Base-by-base conservation (phyloP, 2,329 filamentous ascomycete genomes). In the Diaporthe vexans region DNA sequence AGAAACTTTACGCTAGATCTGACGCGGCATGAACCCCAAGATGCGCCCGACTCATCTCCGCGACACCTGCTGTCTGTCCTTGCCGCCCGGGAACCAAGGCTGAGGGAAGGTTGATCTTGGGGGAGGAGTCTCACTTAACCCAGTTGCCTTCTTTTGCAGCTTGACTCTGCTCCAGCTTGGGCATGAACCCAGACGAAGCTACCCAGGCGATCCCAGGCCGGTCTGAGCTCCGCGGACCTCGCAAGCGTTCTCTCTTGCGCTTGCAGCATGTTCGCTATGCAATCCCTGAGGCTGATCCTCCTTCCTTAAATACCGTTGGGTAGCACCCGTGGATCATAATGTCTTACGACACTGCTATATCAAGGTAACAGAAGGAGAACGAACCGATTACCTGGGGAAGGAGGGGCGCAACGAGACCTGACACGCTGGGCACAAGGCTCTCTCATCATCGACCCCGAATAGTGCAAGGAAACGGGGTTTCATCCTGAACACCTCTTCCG, bases 41-140 rank as follows among this genome's bases (percentile, higher is more conserved):
- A 73, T 33, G 59, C n/a, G 59, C 54, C 56, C 71, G 59, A 15
- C 71, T 58, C 71, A 68, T 48, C 51, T 73, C 71, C 68, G 71
- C 71, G 59, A 73, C 71, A 29, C 33, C 24, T 40, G 59, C 71
- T 48, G 51, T 46, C 26, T 48, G 71, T 67, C 54, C 46, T 67
- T 67, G 46, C 43, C 61, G 61, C 61, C 61, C 43, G 61, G 61
- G 35, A 24, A 67, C 61, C 17, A 35, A 37, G 29, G 43, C 61
- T 2, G 61, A 52, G 29, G 24, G 33, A 43, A 54, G 48, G 40
- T 19, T 19, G 43, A 43, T 43, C n/a, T 26, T 13, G 43, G n/a
- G 26, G 43, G 21, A 24, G 43, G 1, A 21, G 15, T 17, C n/a
- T 63, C 40, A 33, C 37, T 67, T 5, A 15, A 11, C 13, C 17